Evolutionary conservation across 768 basidiomycete genomes (phyloP), one percentile per base, ranked within the genome.

Genomic region (Phanerodontia chrysosporium): DNA sequence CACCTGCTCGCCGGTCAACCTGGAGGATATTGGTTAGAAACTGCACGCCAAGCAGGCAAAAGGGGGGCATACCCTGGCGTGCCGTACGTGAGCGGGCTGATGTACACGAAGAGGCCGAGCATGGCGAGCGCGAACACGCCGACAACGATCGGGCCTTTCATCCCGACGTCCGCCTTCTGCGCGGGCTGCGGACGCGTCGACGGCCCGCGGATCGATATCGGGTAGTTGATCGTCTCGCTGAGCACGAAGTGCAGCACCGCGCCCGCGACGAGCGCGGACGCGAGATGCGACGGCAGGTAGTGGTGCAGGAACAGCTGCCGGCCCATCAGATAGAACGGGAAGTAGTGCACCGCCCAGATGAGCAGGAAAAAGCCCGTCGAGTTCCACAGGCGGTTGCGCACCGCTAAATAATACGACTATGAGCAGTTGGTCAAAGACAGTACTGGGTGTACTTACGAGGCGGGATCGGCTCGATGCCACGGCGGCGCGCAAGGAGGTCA

Each of bases 231-330:
- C 1, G 86, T 86, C 64, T 97, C 95, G 35, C 90, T 90, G 51
- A 95, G 73, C 58, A 96, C 80, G 70, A 95, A 98, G 75, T 90
- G 91, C 65, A 98, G 78, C 18, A 97, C 89, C 5, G 93, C 83
- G 45, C 97, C 97, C 42, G 96, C 94, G 58, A 98, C 85, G 58
- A 98, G 80, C 13, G 94, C 89, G 14, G 93, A 95, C 13, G 91
- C 88, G 44, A 99, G 80, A 70, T 99, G 97, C 0, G 96, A 96
- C 14, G 96, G 96, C 3, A 99, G 86, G 72, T 99, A 99, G 72
- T 97, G 95, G 71, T 99, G 97, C 25, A 99, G 78, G 81, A 99
- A 99, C 45, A 95, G 80, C 68, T 99, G 97, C 39, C 97, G 90
- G 68, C 82, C 89, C 93, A 99, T 96, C 27, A 98, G 80, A 86